Evolutionary conservation across 495 filamentous ascomycete genomes (phyloP), one percentile per base, ranked within the genome.

Genomic region (Penicillium turbatum): DNA sequence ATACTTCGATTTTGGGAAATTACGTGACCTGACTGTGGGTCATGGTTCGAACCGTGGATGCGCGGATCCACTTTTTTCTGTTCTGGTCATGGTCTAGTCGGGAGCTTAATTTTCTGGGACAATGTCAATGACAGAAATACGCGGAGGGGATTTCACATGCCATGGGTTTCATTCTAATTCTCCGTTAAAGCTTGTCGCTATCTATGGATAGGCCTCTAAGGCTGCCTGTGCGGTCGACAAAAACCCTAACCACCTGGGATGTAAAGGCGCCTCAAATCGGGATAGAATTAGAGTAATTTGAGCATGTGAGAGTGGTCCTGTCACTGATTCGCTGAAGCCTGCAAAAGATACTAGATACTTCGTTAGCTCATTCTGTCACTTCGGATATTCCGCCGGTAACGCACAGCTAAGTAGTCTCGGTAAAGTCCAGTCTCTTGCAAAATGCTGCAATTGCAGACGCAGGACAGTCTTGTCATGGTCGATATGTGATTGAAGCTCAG

Each of bases 251-350:
- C 48, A 59, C 6, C 34, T 51, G 7, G 59, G 54, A 34, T 61
- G 59, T n/a, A 61, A 37, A 7, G 59, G 54, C 8, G 59, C 54
- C 17, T 61, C 51, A 15, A 61, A 61, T 12, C 58, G 58, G 3
- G 59, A 61, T 0, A 57, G 10, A 7, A 57, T 57, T 11, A 57
- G 9, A 2, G 15, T 17, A 16, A 57, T 51, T 6, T 61, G 50
- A 10, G 9, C 9, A 13, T 57, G 40, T 0, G 44, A 51, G 13
- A 61, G 35, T 6, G 59, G 59, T 1, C 41, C 45, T 10, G 27
- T 13, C 1, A 61, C 24, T 5, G 49, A 54, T 51, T 54, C 39
- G 27, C 40, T 48, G 39, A 61, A 54, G 8, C 54, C 43, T 42
- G 43, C 50, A 29, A 57, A 61, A 15, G 59, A 61, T 31, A 61